Evolutionary conservation across 2,329 filamentous ascomycete species (phyloP), one percentile per base, ranked within the genome.

Genomic region (Diaporthe longicolla): DNA sequence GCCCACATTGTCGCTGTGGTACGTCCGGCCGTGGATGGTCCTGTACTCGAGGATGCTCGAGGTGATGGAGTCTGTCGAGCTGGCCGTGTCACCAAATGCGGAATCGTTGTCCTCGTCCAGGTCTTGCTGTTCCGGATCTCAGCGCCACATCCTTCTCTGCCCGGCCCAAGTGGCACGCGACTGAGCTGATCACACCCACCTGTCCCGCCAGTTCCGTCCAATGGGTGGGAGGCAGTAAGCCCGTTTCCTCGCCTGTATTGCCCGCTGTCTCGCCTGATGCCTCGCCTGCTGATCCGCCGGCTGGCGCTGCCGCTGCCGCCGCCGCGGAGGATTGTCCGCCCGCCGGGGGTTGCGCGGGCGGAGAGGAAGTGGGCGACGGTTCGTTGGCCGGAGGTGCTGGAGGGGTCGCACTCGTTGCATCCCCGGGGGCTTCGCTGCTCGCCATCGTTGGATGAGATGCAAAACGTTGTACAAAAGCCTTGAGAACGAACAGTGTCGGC

Each of bases 11-110:
- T 75, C 70, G 55, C 75, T 76, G 66, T 76, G 73, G 26, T 76
- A 76, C 11, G 75, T 76, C 1, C 73, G 70, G 52, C 75, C 75
- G 55, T 76, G 73, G 21, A 76, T 75, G 8, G 71, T 73, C n/a
- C 73, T 58, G 45, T 75, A 76, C 50, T 75, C 73, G 32, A 73
- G 59, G 32, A 76, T 76, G 66, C 73, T 73, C 35, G 73, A 73
- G 7, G 73, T 69, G 19, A 75, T 73, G 1, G 75, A 73, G 13
- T 71, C 71, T 37, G 75, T 76, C 21, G 75, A 75, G 52, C 70
- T 73, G 21, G 73, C 75, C 58, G 48, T 71, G 32, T 76, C 75
- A 4, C 70, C 73, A 15, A 73, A 72, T 19, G 75, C 70, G n/a
- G 75, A 76, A 52, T 76, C 75, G 24, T 65, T 70, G 26, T 76